Evolutionary conservation across 192 early-diverging fungal species (phyloP).

Genomic region (Coemansia sp.): DNA sequence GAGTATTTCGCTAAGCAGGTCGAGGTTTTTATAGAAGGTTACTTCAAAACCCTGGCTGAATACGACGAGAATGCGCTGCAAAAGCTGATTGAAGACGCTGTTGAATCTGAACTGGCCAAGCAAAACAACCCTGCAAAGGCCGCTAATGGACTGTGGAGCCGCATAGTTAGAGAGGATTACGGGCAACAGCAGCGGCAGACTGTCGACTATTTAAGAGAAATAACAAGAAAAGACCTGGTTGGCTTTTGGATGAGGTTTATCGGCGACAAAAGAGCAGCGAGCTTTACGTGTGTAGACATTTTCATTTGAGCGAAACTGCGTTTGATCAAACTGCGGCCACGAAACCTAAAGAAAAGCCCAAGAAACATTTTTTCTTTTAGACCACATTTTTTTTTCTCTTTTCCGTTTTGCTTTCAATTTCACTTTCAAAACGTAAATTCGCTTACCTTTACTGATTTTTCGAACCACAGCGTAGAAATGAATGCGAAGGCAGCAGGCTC

Average conservation of each 20-base stretch:
- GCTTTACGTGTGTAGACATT: background rate
- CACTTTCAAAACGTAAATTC: background rate
- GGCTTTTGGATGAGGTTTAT: background rate
- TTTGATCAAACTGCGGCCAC: background rate
- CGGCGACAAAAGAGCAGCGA: background rate
- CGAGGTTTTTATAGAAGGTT: background rate
- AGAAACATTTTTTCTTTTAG: too few species aligned
- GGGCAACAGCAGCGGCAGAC: background rate
- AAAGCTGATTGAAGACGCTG: background rate
- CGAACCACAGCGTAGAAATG: too few species aligned
- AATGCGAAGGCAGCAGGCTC: background rate
- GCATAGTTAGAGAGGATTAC: background rate
- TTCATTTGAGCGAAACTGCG: background rate
- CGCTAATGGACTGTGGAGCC: background rate
- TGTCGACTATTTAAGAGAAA: background rate
- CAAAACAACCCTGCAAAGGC: background rate
- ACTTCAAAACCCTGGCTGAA: background rate
- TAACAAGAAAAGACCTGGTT: background rate
- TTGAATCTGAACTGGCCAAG: background rate
- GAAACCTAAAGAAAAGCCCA: background rate
- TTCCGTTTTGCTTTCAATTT: slow-evolving; percentile 1
- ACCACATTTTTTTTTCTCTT: too few species aligned
- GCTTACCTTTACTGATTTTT: slow-evolving; percentile 1
- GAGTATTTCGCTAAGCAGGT: background rate
- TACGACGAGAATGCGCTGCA: background rate